Conservation (phyloP, 2,329 filamentous ascomycete genomes). For the Penicillium sp. region DNA sequence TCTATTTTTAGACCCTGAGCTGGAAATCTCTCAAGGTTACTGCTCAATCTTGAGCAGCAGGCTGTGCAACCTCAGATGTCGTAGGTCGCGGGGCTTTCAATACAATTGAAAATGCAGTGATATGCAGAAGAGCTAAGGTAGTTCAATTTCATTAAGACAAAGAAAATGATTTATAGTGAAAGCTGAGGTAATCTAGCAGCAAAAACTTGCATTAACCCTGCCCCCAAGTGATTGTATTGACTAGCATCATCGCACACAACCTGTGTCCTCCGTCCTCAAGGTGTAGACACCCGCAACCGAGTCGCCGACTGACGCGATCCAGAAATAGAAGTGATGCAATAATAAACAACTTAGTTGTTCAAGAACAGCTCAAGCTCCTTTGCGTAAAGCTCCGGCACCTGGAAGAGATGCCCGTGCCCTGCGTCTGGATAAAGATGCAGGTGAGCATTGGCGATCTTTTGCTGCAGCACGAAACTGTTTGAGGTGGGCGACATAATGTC, state of each 20-base stretch:
- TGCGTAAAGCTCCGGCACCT: conserved; percentile 10
- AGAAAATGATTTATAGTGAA: not conserved
- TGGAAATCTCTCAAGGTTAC: conserved; percentile 2
- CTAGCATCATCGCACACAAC: not conserved
- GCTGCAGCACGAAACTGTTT: conserved; percentile 12
- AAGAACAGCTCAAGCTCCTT: conserved; percentile 11
- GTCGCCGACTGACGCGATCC: not conserved
- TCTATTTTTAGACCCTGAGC: conserved; percentile 1
- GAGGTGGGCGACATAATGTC: conserved; percentile 10
- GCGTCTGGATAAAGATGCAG: conserved; percentile 11
- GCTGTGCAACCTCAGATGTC: conserved; percentile 5
- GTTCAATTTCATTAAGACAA: not conserved
- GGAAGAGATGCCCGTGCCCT: conserved; percentile 13
- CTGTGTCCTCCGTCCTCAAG: not conserved
- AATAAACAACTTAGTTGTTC: conserved; percentile 7
- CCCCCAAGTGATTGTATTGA: not conserved
- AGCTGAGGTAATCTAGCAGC: not conserved
- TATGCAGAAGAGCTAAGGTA: conserved; percentile 4
- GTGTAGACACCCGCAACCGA: not conserved
- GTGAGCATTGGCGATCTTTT: conserved; percentile 8
- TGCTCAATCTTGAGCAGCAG: conserved; percentile 6
- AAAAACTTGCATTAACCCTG: not conserved
- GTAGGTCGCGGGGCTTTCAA: not conserved
- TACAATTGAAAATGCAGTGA: not conserved
- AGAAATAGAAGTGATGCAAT: conserved; percentile 1